Evolutionary conservation across 2,329 filamentous ascomycete species (phyloP).

Genomic region (Hirsutella thompsonii): DNA sequence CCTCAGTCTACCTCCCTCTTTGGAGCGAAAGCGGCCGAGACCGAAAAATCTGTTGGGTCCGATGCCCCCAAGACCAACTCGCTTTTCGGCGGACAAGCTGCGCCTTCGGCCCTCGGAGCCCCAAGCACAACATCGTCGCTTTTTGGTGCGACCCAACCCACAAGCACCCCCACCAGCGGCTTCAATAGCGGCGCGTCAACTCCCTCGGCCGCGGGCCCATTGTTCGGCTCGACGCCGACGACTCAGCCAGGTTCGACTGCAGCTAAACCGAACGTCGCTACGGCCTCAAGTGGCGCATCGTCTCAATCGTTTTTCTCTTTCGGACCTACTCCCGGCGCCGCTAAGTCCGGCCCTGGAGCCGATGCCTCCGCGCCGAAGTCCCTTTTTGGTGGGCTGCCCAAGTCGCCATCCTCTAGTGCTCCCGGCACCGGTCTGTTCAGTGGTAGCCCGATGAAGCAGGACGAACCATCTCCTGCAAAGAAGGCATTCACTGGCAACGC

Average conservation of each 20-base stretch:
- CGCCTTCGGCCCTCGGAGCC: background rate
- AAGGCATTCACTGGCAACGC: slow-evolving; percentile 16
- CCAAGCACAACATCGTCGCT: slow-evolving; percentile 9
- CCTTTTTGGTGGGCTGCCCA: slow-evolving; percentile 21
- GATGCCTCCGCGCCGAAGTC: slow-evolving; percentile 17
- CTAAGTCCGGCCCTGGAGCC: slow-evolving; percentile 13
- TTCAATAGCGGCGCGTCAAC: slow-evolving; percentile 5
- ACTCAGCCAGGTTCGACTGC: slow-evolving; percentile 4
- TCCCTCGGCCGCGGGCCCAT: slow-evolving; percentile 4
- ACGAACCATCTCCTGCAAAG: slow-evolving; percentile 24
- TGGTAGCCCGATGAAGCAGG: slow-evolving; percentile 30
- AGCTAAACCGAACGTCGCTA: slow-evolving; percentile 10
- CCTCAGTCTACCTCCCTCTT: slow-evolving; percentile 19
- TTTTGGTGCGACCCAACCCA: slow-evolving; percentile 17
- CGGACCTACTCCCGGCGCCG: slow-evolving; percentile 11
- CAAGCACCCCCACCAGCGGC: slow-evolving; percentile 4
- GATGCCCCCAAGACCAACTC: slow-evolving; percentile 8
- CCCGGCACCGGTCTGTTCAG: slow-evolving; percentile 21
- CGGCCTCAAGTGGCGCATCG: slow-evolving; percentile 4
- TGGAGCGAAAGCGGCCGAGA: slow-evolving; percentile 17
- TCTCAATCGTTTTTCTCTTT: slow-evolving; percentile 21
- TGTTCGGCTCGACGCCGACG: slow-evolving; percentile 17
- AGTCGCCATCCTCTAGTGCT: slow-evolving; percentile 17
- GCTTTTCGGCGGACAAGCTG: slow-evolving; percentile 4
- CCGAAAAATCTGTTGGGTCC: slow-evolving; percentile 11